These are phyloP conservation scores for Xenoacremonium recifei DNA, from an alignment of 2,329 filamentous ascomycete species.

Conservation along the genomic window DNA sequence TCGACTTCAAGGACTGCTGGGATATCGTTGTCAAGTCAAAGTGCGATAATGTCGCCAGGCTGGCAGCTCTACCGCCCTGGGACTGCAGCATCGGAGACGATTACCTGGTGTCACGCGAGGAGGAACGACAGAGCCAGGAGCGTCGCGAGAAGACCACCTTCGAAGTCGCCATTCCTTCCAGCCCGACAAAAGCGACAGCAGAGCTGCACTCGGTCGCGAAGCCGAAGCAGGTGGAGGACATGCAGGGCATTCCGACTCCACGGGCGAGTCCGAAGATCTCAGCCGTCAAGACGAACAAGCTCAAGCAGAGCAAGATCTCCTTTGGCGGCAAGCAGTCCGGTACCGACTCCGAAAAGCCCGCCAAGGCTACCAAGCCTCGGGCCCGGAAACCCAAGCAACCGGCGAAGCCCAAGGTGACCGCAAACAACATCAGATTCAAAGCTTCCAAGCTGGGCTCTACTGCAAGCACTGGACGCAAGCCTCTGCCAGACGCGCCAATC, in stretches of 20 bases:
- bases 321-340: slow-evolving; percentile 33
- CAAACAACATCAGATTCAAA: slow-evolving; percentile 34
- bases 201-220: slow-evolving; percentile 30
- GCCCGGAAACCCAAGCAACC: slow-evolving; percentile 32
- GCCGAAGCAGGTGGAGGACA: slow-evolving; percentile 40
- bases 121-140: slow-evolving; percentile 39
- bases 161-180: slow-evolving; percentile 28
- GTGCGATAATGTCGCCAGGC: slow-evolving; percentile 80
- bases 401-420: slow-evolving; percentile 37
- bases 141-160: slow-evolving; percentile 37
- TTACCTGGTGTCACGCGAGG: slow-evolving; percentile 45
- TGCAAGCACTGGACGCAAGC: slow-evolving; percentile 15
- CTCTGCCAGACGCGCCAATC: no score
- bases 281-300: slow-evolving; percentile 39
- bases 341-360: slow-evolving; percentile 15
- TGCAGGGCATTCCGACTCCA: slow-evolving; percentile 56
- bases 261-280: slow-evolving; percentile 53
- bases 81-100: slow-evolving; percentile 53
- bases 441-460: slow-evolving; percentile 18
- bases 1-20: slow-evolving; percentile 89
- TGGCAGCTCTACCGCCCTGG: slow-evolving; percentile 63
- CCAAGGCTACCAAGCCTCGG: slow-evolving; percentile 28
- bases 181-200: slow-evolving; percentile 14
- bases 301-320: slow-evolving; percentile 52
- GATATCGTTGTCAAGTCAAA: slow-evolving; percentile 85